Evolutionary conservation across 257 asterid species (phyloP).

Genomic region (Cynanchum wilfordii): DNA sequence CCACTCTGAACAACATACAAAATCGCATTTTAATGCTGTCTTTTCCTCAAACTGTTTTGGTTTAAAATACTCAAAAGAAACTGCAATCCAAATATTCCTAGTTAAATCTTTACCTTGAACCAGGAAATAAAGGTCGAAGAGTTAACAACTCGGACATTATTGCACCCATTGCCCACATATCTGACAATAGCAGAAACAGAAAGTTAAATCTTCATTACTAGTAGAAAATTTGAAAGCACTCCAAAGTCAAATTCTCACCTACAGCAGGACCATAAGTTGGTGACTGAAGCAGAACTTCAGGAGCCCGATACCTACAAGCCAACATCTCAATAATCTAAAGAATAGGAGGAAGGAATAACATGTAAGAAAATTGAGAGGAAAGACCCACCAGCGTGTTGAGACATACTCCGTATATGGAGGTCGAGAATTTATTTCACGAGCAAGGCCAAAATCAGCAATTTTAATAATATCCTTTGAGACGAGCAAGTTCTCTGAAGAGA

Average conservation of each 20-base stretch:
- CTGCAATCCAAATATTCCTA: not conserved
- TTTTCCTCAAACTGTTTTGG: too few relatives aligned
- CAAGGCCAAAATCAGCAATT: conserved; percentile 96
- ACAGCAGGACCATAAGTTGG: conserved; percentile 80
- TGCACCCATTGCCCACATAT: conserved; percentile 99
- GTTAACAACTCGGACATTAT: conserved; percentile 87
- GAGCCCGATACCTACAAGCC: conserved; percentile 88
- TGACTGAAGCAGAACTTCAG: conserved; percentile 93
- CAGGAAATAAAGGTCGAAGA: conserved; percentile 90
- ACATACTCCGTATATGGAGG: conserved; percentile 97
- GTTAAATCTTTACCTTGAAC: conserved; percentile 49
- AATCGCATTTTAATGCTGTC: too few relatives aligned
- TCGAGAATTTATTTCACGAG: conserved; percentile 82
- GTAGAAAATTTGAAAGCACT: not conserved
- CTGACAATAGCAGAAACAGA: conserved; percentile 27
- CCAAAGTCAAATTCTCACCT: conserved; percentile 41
- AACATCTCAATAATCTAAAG: conserved; percentile 12
- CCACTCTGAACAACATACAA: too few relatives aligned
- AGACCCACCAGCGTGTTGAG: conserved; percentile 89
- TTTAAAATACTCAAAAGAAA: too few relatives aligned
- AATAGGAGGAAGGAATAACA: not conserved
- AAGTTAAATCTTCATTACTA: not conserved
- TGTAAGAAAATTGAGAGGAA: not conserved
- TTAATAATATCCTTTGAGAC: conserved; percentile 76
- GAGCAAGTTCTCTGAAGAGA: conserved; percentile 71